phyloP scores from a whole-genome alignment of 139 green algal species.

The Asterochloris erici region DNA sequence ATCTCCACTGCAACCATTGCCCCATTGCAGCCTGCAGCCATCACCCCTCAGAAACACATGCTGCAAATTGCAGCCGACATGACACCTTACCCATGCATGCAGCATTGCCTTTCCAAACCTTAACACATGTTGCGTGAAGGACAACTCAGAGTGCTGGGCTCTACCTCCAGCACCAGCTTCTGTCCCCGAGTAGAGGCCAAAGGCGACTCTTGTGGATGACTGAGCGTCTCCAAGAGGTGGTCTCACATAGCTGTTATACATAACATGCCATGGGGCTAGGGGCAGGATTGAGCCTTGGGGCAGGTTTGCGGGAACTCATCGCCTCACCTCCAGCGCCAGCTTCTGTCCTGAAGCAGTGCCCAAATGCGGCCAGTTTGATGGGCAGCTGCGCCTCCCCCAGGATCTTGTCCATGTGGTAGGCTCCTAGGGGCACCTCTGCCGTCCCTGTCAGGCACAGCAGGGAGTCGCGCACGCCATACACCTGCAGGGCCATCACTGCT shows the following conservation, averaged over 20 bases:
- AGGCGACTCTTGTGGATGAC: constrained; percentile 83
- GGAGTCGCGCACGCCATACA: constrained; percentile 82
- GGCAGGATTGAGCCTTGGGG: not conserved
- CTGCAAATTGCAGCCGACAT: no score
- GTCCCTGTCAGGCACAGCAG: constrained; percentile 93
- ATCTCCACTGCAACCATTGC: no score
- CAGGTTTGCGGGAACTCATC: not conserved
- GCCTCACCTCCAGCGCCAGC: constrained; percentile 75
- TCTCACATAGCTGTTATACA: no score
- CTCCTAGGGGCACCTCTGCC: constrained; percentile 92
- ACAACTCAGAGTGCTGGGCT: no score
- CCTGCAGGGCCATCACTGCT: constrained; percentile 33
- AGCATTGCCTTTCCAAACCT: no score
- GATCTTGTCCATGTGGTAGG: constrained; percentile 87
- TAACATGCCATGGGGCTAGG: no score
- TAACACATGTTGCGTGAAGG: no score
- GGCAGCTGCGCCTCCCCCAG: constrained; percentile 81
- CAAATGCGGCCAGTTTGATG: constrained; percentile 87
- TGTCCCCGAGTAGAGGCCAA: constrained; percentile 95
- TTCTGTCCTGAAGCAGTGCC: constrained; percentile 97
- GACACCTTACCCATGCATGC: no score
- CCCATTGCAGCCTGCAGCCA: no score
- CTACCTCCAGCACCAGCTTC: constrained; percentile 86
- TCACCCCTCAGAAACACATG: no score
- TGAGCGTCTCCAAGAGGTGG: no score